phyloP scores from a whole-genome alignment of 805 yeast species.

The Zygosaccharomyces gambellarensis region DNA sequence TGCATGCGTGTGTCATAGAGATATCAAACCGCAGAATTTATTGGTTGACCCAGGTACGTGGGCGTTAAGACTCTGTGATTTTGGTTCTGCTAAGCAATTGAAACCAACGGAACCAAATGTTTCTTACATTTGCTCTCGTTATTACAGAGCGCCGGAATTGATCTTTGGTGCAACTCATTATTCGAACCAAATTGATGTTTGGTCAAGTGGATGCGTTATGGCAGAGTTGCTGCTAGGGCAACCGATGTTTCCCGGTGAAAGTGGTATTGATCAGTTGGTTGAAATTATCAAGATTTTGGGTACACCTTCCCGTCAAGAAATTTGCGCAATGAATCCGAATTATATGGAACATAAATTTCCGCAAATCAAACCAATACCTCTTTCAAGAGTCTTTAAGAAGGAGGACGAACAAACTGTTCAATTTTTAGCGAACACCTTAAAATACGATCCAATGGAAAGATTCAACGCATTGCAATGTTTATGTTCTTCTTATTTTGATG shows the following conservation, averaged over 20 bases:
- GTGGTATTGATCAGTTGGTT: constrained; percentile 94
- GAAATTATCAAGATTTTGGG: constrained; percentile 95
- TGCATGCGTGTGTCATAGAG: constrained; percentile 85
- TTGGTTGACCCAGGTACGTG: constrained; percentile 82
- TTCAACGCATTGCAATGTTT: constrained; percentile 45
- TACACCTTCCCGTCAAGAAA: constrained; percentile 90
- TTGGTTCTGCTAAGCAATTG: constrained; percentile 90
- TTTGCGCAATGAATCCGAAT: constrained; percentile 90
- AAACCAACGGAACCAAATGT: constrained; percentile 92
- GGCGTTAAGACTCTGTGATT: constrained; percentile 87
- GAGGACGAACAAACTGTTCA: constrained; percentile 46
- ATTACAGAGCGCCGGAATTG: constrained; percentile 95
- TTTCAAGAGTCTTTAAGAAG: constrained; percentile 57
- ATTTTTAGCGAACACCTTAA: constrained; percentile 52
- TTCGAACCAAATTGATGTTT: constrained; percentile 92
- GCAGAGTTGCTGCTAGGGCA: constrained; percentile 94
- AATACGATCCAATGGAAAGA: constrained; percentile 66
- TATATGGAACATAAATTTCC: constrained; percentile 98
- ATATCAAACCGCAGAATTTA: constrained; percentile 88
- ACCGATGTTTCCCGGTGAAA: constrained; percentile 96
- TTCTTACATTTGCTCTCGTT: constrained; percentile 92
- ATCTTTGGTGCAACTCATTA: constrained; percentile 96
- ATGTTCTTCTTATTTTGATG: constrained; percentile 31
- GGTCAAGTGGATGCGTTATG: constrained; percentile 99
- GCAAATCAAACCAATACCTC: constrained; percentile 71